Conservation (phyloP, 352 stramenopile genomes). For the Phytopythium delawarense region DNA sequence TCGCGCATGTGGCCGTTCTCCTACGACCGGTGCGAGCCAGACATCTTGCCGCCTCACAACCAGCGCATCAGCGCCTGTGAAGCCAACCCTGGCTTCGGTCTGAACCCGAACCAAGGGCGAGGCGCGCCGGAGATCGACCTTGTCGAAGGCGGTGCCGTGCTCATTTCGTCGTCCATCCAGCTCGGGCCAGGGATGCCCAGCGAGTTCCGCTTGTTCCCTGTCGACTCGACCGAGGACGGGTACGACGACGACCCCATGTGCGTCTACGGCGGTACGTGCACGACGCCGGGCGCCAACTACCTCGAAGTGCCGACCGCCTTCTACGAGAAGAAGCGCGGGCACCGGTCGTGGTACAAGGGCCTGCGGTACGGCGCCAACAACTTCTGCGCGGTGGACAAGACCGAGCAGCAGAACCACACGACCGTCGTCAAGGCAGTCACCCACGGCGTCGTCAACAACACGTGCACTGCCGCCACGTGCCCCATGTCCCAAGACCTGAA, state of each 20-base stretch:
- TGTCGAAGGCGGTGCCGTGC: slow-evolving; percentile 77
- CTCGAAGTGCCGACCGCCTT: slow-evolving; percentile 33
- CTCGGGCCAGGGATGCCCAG: slow-evolving; percentile 62
- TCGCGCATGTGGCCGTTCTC: slow-evolving; percentile 94
- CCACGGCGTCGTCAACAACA: slow-evolving; percentile 34
- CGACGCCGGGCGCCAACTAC: slow-evolving; percentile 37
- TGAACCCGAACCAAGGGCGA: slow-evolving; percentile 77
- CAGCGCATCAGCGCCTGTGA: slow-evolving; percentile 80
- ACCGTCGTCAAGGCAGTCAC: slow-evolving; percentile 24
- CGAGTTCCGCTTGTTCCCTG: slow-evolving; percentile 41
- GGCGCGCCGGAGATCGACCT: slow-evolving; percentile 94
- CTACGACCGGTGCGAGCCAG: slow-evolving; percentile 83
- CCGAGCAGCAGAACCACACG: slow-evolving; percentile 24
- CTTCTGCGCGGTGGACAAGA: slow-evolving; percentile 19
- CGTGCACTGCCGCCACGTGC: slow-evolving; percentile 24
- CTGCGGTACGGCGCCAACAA: slow-evolving; percentile 50
- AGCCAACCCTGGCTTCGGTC: slow-evolving; percentile 79
- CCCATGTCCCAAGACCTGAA: slow-evolving; percentile 40
- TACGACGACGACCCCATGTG: slow-evolving; percentile 24
- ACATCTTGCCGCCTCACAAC: slow-evolving; percentile 26
- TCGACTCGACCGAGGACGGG: slow-evolving; percentile 15
- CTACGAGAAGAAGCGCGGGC: slow-evolving; percentile 31
- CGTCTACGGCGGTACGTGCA: slow-evolving; percentile 35
- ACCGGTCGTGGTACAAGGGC: slow-evolving; percentile 58
- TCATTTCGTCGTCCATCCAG: slow-evolving; percentile 89